Percentiles rank a stretch among this genome's conserved stretches.
Conservation (phyloP, 2,329 filamentous ascomycete genomes). For the Neophaeococcomyces mojaviensis region DNA sequence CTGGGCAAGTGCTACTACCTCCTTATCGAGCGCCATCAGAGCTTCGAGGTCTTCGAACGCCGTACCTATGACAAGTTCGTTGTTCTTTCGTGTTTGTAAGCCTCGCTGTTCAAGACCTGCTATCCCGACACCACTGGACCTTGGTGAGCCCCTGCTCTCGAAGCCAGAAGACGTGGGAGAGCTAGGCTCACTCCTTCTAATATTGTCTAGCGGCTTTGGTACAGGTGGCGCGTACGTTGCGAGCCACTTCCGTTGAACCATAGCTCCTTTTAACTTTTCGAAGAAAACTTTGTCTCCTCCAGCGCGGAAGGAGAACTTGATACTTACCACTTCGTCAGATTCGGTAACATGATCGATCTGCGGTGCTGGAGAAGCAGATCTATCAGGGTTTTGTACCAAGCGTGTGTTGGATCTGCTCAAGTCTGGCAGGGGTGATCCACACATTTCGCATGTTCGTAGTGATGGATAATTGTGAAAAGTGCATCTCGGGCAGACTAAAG, state of each 20-base stretch:
- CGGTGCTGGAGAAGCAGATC: conserved; percentile 73
- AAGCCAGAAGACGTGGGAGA: conserved; percentile 26
- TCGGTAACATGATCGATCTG: conserved; percentile 44
- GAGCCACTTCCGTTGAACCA: conserved; percentile 93
- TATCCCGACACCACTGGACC: conserved; percentile 68
- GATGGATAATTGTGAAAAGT: conserved; percentile 93
- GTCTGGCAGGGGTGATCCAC: conserved; percentile 60
- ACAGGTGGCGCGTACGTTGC: conserved; percentile 82
- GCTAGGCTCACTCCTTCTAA: conserved; percentile 5
- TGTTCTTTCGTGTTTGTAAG: conserved; percentile 79
- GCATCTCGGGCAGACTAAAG: conserved; percentile 66
- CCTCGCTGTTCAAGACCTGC: conserved; percentile 84
- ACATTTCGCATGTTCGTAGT: conserved; percentile 80
- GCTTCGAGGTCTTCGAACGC: conserved; percentile 96
- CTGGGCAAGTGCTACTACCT: conserved; percentile 89
- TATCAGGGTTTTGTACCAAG: conserved; percentile 29
- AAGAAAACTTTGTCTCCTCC: conserved; percentile 78
- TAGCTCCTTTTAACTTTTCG: conserved; percentile 76
- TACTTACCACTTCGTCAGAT: conserved; percentile 55
- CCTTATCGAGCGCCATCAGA: conserved; percentile 93
- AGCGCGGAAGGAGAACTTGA: conserved; percentile 85
- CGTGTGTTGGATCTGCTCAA: conserved; percentile 37
- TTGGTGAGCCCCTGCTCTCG: conserved; percentile 23
- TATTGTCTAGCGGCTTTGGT: conserved; percentile 51
- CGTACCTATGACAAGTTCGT: conserved; percentile 82